Evolutionary conservation across 2,329 filamentous ascomycete genomes (phyloP).

Genomic region (Sordariomycetes sp.): DNA sequence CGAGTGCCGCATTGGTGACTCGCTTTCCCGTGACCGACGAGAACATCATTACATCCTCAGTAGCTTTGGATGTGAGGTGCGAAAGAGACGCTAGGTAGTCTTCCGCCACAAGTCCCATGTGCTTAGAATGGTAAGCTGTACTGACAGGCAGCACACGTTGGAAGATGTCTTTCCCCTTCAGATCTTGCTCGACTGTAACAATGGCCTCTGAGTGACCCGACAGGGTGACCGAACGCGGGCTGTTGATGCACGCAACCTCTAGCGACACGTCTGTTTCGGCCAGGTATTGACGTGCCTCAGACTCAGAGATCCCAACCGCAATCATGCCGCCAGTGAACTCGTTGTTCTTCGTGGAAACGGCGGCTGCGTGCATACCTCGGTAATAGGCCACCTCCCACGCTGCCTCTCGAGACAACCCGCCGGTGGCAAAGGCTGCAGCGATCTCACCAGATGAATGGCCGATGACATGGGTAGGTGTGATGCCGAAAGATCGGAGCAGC

Average conservation of each 20-base stretch:
- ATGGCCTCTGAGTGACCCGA: conserved; percentile 27
- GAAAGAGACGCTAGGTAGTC: conserved; percentile 22
- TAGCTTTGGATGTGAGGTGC: conserved; percentile 9
- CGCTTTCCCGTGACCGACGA: conserved; percentile 27
- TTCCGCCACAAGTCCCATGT: conserved; percentile 28
- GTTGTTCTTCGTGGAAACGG: conserved; percentile 15
- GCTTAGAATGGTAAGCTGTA: conserved; percentile 33
- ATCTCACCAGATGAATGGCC: conserved; percentile 39
- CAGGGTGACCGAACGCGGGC: conserved; percentile 30
- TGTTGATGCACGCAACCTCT: conserved; percentile 34
- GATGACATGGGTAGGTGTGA: conserved; percentile 23
- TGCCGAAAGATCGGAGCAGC: conserved; percentile 21
- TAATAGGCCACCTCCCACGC: conserved; percentile 33
- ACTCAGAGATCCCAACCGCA: conserved; percentile 23
- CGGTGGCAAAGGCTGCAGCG: conserved; percentile 31
- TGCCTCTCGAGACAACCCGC: conserved; percentile 21
- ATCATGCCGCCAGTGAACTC: conserved; percentile 30
- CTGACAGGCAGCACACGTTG: conserved; percentile 24
- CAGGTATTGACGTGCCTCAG: conserved; percentile 18
- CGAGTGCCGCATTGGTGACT: conserved; percentile 16
- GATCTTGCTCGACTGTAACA: conserved; percentile 17
- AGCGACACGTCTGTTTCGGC: conserved; percentile 9
- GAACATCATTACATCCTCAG: conserved; percentile 19
- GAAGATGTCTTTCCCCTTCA: conserved; percentile 20
- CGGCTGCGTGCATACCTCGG: conserved; percentile 25